Base-by-base conservation (phyloP, 768 basidiomycete genomes). In the Tricholomella constricta region DNA sequence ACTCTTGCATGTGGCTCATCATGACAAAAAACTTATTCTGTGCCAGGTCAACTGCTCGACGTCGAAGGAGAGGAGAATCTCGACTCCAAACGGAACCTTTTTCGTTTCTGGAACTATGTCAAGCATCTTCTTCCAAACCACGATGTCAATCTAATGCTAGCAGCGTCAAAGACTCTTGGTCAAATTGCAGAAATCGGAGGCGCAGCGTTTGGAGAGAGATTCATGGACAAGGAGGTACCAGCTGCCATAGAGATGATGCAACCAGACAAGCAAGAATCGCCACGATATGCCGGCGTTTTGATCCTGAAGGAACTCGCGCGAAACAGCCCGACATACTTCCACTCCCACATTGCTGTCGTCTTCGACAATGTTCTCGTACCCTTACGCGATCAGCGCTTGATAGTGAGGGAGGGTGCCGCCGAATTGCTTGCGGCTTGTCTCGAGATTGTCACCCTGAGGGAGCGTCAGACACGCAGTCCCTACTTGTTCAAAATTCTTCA, bases 331-430 rank as follows among this genome's bases (percentile, higher is more conserved):
- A 83, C 78, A 6, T 87, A 94, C 62, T 96, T 98, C 70, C 86
- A 93, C 62, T 82, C 90, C 2, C 89, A 93, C 69, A 94, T 98
- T 19, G 81, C 82, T 48, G 79, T 89, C 34, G 89, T 97, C 11
- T 87, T 98, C 45, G 94, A 94, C 67, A 94, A 94, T 69, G 93
- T 99, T 49, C 86, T 97, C 57, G 84, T 89, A 1, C 92, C 95
- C 4, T 70, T 99, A 20, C 78, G 95, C 38, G 97, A 99, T 68
- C 80, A 89, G 15, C 85, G 94, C 48, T 83, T 94, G 44, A 88
- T 92, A 65, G 92, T 98, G 11, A 77, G 96, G 51, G 96, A 98
- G 69, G 90, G 91, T 27, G 94, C 95, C 0, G 93, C 94, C 0
- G 92, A 96, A 60, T 80, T 98, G 4, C 77, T 99, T n/a, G 92